Conservation (phyloP, 495 filamentous ascomycete genomes). For the Aspergillus egyptiacus region DNA sequence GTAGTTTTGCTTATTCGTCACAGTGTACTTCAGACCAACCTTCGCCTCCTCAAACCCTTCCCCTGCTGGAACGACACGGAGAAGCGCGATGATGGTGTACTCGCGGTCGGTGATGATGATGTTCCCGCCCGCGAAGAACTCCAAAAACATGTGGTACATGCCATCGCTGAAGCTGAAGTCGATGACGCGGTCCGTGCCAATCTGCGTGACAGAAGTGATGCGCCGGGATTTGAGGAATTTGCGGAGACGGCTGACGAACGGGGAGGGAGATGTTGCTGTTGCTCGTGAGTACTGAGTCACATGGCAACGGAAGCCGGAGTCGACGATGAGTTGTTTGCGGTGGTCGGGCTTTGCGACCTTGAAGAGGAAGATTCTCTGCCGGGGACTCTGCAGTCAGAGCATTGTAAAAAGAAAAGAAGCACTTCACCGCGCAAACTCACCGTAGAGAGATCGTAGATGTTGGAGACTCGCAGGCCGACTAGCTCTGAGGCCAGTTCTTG, state of each 20-base stretch:
- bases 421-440: constrained; percentile 33
- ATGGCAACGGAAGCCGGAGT: constrained; percentile 94
- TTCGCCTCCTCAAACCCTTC: constrained; percentile 70
- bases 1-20: constrained; percentile 78
- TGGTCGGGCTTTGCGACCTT: constrained; percentile 82
- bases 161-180: constrained; percentile 92
- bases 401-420: not conserved
- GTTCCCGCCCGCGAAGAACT: constrained; percentile 96
- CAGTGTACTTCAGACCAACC: constrained; percentile 68
- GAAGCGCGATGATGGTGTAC: constrained; percentile 66
- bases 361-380: constrained; percentile 90
- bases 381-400: too few species aligned
- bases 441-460: constrained; percentile 92
- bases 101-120: constrained; percentile 84
- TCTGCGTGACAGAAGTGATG: constrained; percentile 72
- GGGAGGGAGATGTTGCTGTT: constrained; percentile 73
- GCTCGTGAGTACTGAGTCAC: constrained; percentile 82
- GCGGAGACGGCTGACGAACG: constrained; percentile 75
- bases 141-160: constrained; percentile 76
- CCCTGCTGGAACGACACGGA: constrained; percentile 68
- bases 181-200: constrained; percentile 90
- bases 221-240: constrained; percentile 83
- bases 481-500: constrained; percentile 79
- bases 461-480: constrained; percentile 72
- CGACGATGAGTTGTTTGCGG: constrained; percentile 82